Evolutionary conservation across 495 filamentous ascomycete genomes (phyloP), one percentile per base, ranked within the genome.

Genomic region (Penicillium maclennaniae): DNA sequence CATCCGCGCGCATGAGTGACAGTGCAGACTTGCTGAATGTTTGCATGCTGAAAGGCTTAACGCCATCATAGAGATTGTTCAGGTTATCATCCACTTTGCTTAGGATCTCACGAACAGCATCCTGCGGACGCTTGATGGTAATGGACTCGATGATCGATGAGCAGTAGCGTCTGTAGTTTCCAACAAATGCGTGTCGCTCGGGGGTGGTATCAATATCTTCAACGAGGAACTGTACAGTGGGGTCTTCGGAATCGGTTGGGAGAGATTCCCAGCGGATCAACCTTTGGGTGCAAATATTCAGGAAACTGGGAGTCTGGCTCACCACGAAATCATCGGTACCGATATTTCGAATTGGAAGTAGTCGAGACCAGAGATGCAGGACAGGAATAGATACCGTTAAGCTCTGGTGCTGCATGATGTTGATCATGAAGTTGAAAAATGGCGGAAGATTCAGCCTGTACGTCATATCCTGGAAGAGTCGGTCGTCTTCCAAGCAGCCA

Each of bases 181-280:
- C 92, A n/a, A 97, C 79, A 66, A 99, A 99, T 12, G 92, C 89
- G 72, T 99, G 93, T 21, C 88, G 79, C 67, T 99, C 95, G 1
- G 95, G 95, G 27, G 92, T 77, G 0, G 93, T 97, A 67, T 97
- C 95, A 28, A 96, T 89, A 65, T 99, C 93, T 54, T 96, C 91
- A 45, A 88, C 71, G 7, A 99, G 79, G 53, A 96, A 91, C 34
- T 89, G 71, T 26, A 92, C 79, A 14, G 86, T 89, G 7, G 87
- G 81, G 65, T 97, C 83, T 15, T 89, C 82, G 0, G 84, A 87
- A 54, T 95, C 87, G 47, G 88, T 81, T 0, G 90, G 87, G 20
- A 97, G 79, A 58, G 72, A 81, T 63, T 97, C 92, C 74, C 93
- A 98, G 46, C 89, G 85, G 48, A 92, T 74, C 47, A 95, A 71